phyloP scores from a whole-genome alignment of 805 yeast genomes.

The Candida railenensis region DNA sequence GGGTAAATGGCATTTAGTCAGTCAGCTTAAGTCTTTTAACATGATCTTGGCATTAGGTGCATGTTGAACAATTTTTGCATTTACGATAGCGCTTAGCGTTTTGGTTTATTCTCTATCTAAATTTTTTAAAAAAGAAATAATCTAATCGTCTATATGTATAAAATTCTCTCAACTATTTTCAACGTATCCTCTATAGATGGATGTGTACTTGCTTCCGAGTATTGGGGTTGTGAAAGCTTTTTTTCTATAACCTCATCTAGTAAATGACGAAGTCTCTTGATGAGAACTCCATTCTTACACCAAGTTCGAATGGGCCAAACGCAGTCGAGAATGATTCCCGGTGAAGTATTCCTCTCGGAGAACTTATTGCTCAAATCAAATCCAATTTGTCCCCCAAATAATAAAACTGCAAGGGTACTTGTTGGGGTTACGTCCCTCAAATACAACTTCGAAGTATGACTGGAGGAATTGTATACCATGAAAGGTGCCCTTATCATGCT shows the following conservation, averaged over 20 bases:
- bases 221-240: slow-evolving; percentile 45
- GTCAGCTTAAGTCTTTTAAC: no score
- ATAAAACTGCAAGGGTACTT: slow-evolving; percentile 63
- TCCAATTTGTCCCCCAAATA: slow-evolving; percentile 75
- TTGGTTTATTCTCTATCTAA: no score
- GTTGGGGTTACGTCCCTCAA: slow-evolving; percentile 80
- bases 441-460: slow-evolving; percentile 65
- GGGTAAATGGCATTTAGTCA: no score
- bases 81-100: no score
- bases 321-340: slow-evolving; percentile 82
- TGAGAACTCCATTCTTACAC: slow-evolving; percentile 89
- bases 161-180: slow-evolving; percentile 16
- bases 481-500: slow-evolving; percentile 52
- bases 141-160: slow-evolving; percentile 3
- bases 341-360: slow-evolving; percentile 53
- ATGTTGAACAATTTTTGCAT: no score
- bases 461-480: slow-evolving; percentile 59
- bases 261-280: slow-evolving; percentile 64
- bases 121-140: no score
- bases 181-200: slow-evolving; percentile 19
- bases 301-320: slow-evolving; percentile 92
- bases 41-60: no score
- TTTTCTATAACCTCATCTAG: slow-evolving; percentile 67
- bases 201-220: slow-evolving; percentile 11
- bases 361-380: slow-evolving; percentile 51